These are phyloP conservation scores for Solanum pinnatisectum DNA, from an alignment of 257 asterid genomes.

Conservation along the genomic window DNA sequence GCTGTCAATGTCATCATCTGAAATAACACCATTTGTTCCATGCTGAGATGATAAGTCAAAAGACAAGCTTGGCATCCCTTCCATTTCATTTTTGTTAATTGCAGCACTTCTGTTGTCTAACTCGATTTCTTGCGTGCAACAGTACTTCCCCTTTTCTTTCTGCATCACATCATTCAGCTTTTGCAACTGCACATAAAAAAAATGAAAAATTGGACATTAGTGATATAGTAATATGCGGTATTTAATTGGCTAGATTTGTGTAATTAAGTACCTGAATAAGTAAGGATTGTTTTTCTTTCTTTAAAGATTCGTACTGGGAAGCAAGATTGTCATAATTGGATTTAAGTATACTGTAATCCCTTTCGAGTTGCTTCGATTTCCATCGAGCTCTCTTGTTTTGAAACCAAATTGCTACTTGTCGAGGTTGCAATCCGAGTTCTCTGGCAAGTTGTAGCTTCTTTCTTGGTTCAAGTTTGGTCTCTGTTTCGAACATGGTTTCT, in stretches of 20 bases:
- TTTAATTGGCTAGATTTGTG: neutral
- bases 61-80: slow-evolving; percentile 1
- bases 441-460: slow-evolving; percentile 39
- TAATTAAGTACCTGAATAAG: slow-evolving; percentile 23
- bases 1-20: slow-evolving; percentile 15
- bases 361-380: slow-evolving; percentile 51
- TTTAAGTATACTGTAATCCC: slow-evolving; percentile 17
- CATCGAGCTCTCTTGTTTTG: slow-evolving; percentile 64
- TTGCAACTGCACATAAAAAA: slow-evolving; percentile 25
- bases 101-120: neutral
- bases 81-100: neutral
- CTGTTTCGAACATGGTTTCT: slow-evolving; percentile 38
- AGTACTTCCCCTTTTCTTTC: neutral
- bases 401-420: slow-evolving; percentile 66
- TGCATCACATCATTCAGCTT: slow-evolving; percentile 15
- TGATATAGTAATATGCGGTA: neutral
- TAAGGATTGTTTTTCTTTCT: slow-evolving; percentile 34
- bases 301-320: slow-evolving; percentile 23
- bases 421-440: slow-evolving; percentile 49
- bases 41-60: neutral
- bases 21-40: slow-evolving; percentile 6
- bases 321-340: slow-evolving; percentile 26
- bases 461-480: slow-evolving; percentile 38
- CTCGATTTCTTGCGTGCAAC: slow-evolving; percentile 7
- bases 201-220: neutral